Conservation (phyloP, 768 basidiomycete genomes). For the Naganishia kalamii region DNA sequence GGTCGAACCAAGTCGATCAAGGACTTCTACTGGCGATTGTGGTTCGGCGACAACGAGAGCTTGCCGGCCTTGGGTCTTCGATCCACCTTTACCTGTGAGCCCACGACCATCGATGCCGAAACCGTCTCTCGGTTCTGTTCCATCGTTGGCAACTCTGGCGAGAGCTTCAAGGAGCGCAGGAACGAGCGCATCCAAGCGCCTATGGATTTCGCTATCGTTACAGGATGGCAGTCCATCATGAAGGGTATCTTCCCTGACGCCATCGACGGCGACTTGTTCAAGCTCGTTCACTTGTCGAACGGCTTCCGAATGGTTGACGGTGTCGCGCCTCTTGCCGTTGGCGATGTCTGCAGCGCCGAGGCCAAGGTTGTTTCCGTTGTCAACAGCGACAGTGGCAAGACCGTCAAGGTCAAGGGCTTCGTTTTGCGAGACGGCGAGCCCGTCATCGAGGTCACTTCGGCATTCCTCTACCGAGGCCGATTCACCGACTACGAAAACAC, state of each 20-base stretch:
- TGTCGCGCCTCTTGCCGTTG: conserved; percentile 66
- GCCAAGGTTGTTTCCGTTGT: conserved; percentile 81
- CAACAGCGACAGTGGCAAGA: conserved; percentile 87
- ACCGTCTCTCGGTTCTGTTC: conserved; percentile 75
- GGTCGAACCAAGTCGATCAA: conserved; percentile 87
- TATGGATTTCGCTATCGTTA: conserved; percentile 98
- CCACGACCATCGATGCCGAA: conserved; percentile 68
- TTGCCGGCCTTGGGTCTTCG: conserved; percentile 73
- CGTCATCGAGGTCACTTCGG: conserved; percentile 85
- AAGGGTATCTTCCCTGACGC: conserved; percentile 87
- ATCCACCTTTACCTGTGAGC: conserved; percentile 77
- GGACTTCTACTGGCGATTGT: conserved; percentile 95
- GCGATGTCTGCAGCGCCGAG: conserved; percentile 83
- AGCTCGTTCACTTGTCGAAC: conserved; percentile 94
- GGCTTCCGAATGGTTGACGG: conserved; percentile 85
- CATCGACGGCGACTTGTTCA: conserved; percentile 90
- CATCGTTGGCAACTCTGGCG: conserved; percentile 87
- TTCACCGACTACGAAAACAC: conserved; percentile 94
- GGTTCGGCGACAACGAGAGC: conserved; percentile 81
- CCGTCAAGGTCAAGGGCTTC: conserved; percentile 56
- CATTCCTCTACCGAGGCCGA: conserved; percentile 93
- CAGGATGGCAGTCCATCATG: conserved; percentile 99
- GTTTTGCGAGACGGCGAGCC: conserved; percentile 70
- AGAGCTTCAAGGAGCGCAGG: conserved; percentile 75
- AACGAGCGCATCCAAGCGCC: conserved; percentile 70